These are phyloP conservation scores for Schoenoplectus tabernaemontani DNA, from an alignment of 202 grass and related monocot genomes.

Conservation along the genomic window DNA sequence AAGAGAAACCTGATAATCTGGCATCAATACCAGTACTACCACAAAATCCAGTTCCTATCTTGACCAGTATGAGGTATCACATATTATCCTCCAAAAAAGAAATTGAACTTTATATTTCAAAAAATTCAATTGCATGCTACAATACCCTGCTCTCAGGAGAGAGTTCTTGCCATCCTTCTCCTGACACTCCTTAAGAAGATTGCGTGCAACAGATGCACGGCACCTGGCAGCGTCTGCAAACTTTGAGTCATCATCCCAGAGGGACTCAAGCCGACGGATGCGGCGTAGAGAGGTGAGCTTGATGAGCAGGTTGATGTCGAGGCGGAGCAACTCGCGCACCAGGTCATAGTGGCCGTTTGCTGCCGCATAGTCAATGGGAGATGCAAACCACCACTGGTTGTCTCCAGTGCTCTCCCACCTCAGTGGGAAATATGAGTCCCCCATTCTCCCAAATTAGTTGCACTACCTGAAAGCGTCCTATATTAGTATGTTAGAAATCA, in stretches of 20 bases:
- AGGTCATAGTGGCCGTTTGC: conserved; percentile 94
- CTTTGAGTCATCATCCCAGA: conserved; percentile 88
- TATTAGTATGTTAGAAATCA: background rate
- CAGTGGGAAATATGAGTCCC: conserved; percentile 63
- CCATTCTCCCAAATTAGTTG: conserved; percentile 4
- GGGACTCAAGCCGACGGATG: conserved; percentile 77
- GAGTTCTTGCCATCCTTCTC: conserved; percentile 63
- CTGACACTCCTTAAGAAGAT: conserved; percentile 69
- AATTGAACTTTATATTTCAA: background rate
- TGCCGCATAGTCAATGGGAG: conserved; percentile 91
- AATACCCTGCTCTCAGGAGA: conserved; percentile 57
- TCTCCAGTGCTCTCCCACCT: conserved; percentile 98
- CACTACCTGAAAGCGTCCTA: background rate
- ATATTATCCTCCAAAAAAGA: background rate
- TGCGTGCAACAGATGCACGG: conserved; percentile 50
- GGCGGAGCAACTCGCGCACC: conserved; percentile 73
- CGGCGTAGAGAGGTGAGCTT: conserved; percentile 92
- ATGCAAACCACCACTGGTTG: conserved; percentile 94
- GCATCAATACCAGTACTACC: too few relatives aligned
- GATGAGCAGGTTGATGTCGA: conserved; percentile 92
- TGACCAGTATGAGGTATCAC: too few relatives aligned
- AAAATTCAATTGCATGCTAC: background rate
- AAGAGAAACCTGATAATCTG: background rate
- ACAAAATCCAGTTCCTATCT: too few relatives aligned
- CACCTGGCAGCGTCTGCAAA: conserved; percentile 46